These are phyloP conservation scores for Sonneratia caseolaris DNA, from an alignment of 345 rosid species.

Conservation along the genomic window DNA sequence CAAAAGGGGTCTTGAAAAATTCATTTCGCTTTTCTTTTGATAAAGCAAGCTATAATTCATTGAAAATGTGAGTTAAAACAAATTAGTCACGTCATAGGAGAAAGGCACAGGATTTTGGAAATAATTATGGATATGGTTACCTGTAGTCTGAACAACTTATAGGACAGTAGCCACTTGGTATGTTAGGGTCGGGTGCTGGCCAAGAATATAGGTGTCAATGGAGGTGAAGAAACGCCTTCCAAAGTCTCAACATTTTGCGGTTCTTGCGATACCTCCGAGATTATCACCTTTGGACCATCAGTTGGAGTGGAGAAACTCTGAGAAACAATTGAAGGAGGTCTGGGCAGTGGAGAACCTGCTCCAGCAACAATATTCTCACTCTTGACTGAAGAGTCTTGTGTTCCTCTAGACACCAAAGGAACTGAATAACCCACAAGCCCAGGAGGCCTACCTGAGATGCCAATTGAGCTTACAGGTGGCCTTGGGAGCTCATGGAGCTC, in stretches of 20 bases:
- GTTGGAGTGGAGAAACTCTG: constrained; percentile 88
- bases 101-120: not conserved
- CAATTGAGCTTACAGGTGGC: constrained; percentile 48
- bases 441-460: constrained; percentile 33
- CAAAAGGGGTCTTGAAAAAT: too few species aligned
- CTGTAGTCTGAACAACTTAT: not conserved
- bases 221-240: constrained; percentile 48
- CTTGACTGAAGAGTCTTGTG: constrained; percentile 26
- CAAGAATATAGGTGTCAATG: constrained; percentile 57
- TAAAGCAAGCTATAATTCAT: too few species aligned
- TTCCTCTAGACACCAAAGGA: constrained; percentile 52
- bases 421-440: constrained; percentile 56
- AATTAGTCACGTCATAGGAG: too few species aligned
- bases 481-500: constrained; percentile 99
- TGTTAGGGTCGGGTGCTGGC: constrained; percentile 15
- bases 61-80: too few species aligned
- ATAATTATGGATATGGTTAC: not conserved
- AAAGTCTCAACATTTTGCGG: constrained; percentile 27
- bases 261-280: constrained; percentile 23
- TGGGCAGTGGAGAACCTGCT: constrained; percentile 63
- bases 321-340: constrained; percentile 44
- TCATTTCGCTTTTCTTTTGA: too few species aligned
- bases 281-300: constrained; percentile 38
- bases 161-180: not conserved
- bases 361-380: constrained; percentile 26